Percentiles rank a stretch among this genome's conserved stretches.
phyloP scores from a whole-genome alignment of 768 basidiomycete genomes.

The Tricholoma bakamatsutake region DNA sequence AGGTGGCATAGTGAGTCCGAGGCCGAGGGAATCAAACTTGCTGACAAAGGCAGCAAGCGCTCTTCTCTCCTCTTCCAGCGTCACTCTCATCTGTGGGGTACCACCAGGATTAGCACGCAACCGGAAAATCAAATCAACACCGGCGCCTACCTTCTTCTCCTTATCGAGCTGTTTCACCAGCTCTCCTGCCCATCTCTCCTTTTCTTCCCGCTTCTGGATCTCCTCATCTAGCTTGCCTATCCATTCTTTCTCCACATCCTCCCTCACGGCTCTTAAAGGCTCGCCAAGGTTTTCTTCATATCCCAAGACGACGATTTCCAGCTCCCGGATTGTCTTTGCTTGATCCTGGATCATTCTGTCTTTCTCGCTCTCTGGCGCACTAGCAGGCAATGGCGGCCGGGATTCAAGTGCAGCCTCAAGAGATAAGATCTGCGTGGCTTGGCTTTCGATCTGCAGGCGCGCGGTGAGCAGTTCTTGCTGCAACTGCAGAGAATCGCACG shows the following conservation, averaged over 20 bases:
- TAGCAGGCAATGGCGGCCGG: conserved; percentile 58
- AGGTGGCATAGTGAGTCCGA: conserved; percentile 31
- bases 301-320: conserved; percentile 64
- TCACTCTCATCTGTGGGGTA: conserved; percentile 39
- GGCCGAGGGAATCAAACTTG: conserved; percentile 73
- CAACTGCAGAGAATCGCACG: conserved; percentile 36
- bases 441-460: conserved; percentile 71
- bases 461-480: conserved; percentile 86
- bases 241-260: conserved; percentile 77
- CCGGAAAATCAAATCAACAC: neutral
- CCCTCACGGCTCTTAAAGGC: conserved; percentile 56
- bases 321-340: conserved; percentile 66
- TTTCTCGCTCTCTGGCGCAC: conserved; percentile 69
- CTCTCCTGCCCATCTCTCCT: conserved; percentile 69
- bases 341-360: conserved; percentile 71
- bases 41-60: conserved; percentile 76
- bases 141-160: conserved; percentile 56
- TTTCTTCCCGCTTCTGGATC: conserved; percentile 54
- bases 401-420: conserved; percentile 73
- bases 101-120: neutral
- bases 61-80: conserved; percentile 71
- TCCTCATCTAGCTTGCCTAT: conserved; percentile 53
- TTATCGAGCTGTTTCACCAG: conserved; percentile 71
- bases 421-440: conserved; percentile 77
- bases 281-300: conserved; percentile 73